Evolutionary conservation across 495 filamentous ascomycete species (phyloP), one percentile per base, ranked within the genome.

Genomic region (Penicillium ucsense): DNA sequence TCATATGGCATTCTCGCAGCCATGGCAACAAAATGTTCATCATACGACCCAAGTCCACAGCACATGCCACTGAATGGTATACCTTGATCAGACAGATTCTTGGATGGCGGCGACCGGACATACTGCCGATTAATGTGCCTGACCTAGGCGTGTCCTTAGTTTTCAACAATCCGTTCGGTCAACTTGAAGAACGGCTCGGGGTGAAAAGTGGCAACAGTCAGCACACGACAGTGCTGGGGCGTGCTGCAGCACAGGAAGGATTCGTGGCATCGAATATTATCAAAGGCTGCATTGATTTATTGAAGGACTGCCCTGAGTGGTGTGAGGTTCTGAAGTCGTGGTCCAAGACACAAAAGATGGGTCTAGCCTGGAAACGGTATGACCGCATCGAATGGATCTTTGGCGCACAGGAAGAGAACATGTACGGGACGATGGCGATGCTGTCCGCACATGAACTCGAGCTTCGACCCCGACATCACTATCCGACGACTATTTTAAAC

Each of bases 381-480:
- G 84, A 88, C 54, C 75, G 84, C 9, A 65, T 88, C 6, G 84
- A 88, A 61, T 88, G 84, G 84, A 64, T 88, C 5, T 74, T 83
- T 61, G 84, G 84, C 11, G 67, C 64, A 4, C 82, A 85, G 43
- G 84, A 88, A 59, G 73, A 80, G 48, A 79, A 77, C 38, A 88
- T 88, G 84, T 85, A 86, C 53, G 84, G 84, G 4, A 77, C 82
- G 0, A 76, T 88, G 9, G 84, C 78, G 27, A 87, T 88, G 84
- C 69, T 79, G 52, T 78, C 73, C 37, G 82, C 84, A 0, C 84
- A 88, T 59, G 84, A 88, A 30, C 78, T 88, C 35, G 84, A 88
- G 60, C 63, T 88, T 34, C 72, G 84, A 11, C 84, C 84, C 7
- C 84, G 84, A 50, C 63, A 75, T 39, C 84, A 88, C 56, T 88